Evolutionary conservation across 2,329 filamentous ascomycete species (phyloP), one percentile per base, ranked within the genome.

Genomic region (Alternaria brassicicola): DNA sequence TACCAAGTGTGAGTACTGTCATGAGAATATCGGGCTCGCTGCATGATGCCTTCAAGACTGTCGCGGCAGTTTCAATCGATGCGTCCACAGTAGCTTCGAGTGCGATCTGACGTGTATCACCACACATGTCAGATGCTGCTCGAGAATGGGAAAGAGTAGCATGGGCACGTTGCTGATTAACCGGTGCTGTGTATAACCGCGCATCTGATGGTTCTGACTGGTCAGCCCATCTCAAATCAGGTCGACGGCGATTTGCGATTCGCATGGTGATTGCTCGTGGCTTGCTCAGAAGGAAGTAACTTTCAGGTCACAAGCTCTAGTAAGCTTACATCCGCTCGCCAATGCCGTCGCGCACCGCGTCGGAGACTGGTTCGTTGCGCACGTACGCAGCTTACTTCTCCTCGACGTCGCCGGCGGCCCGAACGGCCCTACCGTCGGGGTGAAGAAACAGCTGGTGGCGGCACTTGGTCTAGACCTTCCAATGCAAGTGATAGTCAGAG

Each of bases 251-350:
- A 43, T 50, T 23, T 53, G 17, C 30, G 15, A 43, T 59, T 56
- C 41, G 52, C 26, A 39, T 19, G 15, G 46, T 23, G 23, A 43
- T 38, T 41, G 26, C 31, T 30, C 25, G 45, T 55, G 42, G 45
- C 52, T 51, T 53, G 39, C 43, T 47, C 41, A 38, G 50, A 45
- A 45, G 35, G 36, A 53, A 28, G 30, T 25, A 39, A 21, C 25
- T 28, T 30, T 31, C 25, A 31, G 30, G 49, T 59, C 56, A 59
- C 52, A 56, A 55, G 55, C 49, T 30, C 47, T 36, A 53, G 59
- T 62, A 56, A 62, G 57, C 59, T 60, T 52, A 62, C 56, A 57
- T 50, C 33, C 52, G 45, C 56, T 59, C 52, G 56, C 36, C 39
- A 57, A 38, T 28, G 35, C 26, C 23, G 26, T 42, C 26, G 49